These are phyloP conservation scores for Pestalotiopsis sp. DNA, from an alignment of 2,329 filamentous ascomycete genomes.

Conservation along the genomic window DNA sequence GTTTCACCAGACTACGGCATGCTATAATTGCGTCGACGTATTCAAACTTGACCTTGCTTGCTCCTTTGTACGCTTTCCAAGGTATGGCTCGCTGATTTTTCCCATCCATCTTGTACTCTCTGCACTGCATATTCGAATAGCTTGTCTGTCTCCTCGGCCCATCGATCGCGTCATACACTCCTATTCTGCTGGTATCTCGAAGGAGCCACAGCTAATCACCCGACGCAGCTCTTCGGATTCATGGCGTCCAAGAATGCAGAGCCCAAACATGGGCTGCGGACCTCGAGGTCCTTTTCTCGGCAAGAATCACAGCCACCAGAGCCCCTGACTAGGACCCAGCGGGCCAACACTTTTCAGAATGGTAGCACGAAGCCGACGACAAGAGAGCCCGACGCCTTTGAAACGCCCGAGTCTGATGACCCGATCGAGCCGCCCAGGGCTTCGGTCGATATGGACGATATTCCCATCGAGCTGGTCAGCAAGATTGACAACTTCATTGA, in stretches of 20 bases:
- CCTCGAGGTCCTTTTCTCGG: constrained; percentile 27
- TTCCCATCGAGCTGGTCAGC: constrained; percentile 91
- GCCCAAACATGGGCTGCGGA: constrained; percentile 26
- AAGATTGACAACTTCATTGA: constrained; percentile 92
- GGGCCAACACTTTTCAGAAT: constrained; percentile 50
- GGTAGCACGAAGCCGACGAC: constrained; percentile 30
- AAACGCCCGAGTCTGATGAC: constrained; percentile 48
- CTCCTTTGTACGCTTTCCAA: background rate
- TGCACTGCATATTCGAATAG: background rate
- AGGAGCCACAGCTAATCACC: constrained; percentile 26
- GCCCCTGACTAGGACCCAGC: constrained; percentile 37
- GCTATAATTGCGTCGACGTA: background rate
- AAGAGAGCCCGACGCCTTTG: constrained; percentile 46
- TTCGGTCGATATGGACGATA: constrained; percentile 78
- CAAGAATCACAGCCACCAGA: constrained; percentile 29
- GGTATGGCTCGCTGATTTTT: background rate
- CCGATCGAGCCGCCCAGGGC: constrained; percentile 47
- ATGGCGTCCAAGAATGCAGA: constrained; percentile 23
- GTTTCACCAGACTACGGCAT: background rate
- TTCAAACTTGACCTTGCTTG: background rate
- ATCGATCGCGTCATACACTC: background rate
- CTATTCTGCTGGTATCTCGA: background rate
- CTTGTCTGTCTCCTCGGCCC: background rate
- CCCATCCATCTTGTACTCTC: background rate
- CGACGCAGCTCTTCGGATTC: background rate